phyloP scores from a whole-genome alignment of 2,329 filamentous ascomycete genomes.

The Trichoderma asperellum region DNA sequence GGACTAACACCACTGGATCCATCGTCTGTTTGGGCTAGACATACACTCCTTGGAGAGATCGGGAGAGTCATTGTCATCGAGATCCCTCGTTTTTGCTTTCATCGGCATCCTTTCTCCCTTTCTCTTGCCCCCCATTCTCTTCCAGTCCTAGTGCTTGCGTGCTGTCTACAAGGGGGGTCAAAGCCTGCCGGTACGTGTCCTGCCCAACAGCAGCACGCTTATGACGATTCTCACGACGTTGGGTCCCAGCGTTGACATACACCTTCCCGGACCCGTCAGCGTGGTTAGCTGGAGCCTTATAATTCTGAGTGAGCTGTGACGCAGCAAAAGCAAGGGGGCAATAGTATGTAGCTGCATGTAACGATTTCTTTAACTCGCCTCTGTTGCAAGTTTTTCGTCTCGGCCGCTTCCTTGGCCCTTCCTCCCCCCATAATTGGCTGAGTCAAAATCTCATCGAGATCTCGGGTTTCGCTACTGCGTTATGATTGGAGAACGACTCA shows the following conservation, averaged over 20 bases:
- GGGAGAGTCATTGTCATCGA: neutral
- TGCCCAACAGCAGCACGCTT: neutral
- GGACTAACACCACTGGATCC: neutral
- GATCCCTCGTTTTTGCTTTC: neutral
- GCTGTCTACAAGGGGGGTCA: neutral
- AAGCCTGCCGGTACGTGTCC: neutral
- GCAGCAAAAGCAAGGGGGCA: neutral
- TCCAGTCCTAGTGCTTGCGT: neutral
- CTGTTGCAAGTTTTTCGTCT: neutral
- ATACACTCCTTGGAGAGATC: no score
- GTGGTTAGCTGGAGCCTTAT: constrained; percentile 10
- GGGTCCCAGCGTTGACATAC: constrained; percentile 12
- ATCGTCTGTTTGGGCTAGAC: neutral
- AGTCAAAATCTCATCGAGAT: neutral
- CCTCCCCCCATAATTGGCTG: neutral
- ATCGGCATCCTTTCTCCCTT: neutral
- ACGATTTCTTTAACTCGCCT: neutral
- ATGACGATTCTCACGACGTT: neutral
- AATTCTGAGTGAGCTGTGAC: neutral
- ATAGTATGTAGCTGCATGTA: neutral
- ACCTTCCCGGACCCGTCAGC: constrained; percentile 12
- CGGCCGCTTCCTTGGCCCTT: neutral
- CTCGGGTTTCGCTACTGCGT: neutral
- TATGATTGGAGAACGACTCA: neutral
- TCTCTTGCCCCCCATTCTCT: neutral